Evolutionary conservation across 208 protist species (phyloP), one percentile per base, ranked within the genome.

Genomic region (Crithidia fasciculata): DNA sequence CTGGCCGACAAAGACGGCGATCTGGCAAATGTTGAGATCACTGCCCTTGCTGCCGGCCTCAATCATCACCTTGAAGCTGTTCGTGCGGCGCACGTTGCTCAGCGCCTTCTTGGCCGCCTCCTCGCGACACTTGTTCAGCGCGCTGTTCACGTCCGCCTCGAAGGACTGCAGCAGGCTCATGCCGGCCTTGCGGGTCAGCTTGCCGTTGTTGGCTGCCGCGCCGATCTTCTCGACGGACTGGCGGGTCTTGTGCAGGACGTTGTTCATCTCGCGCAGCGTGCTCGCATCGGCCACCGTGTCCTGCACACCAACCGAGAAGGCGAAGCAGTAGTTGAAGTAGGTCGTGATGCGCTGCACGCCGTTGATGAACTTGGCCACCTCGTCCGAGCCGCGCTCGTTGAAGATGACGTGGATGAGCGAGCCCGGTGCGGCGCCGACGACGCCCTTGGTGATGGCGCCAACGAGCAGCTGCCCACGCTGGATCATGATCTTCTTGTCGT

Each of bases 1-100:
- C 89, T 99, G 99, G 12, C 99, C 99, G 15, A 99, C 99, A 84
- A 98, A 99, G 3, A 98, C 99, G 58, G 99, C 97, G 78, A 99
- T 98, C 91, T 99, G 99, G 40, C 97, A 98, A 74, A 99, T 99
- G 85, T 99, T 99, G 56, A 99, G 92, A 66, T 95, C 84, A 7
- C 90, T 97, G 43, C 99, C 99, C 81, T 99, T 99, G 53, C 98
- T 99, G 54, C 99, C 99, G 0, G 98, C 95, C 39, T 91, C 86
- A 43, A 98, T 97, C 98, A 99, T 99, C 43, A 87, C 79, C 73
- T 98, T 98, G 70, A 99, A 90, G 78, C 92, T 97, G 85, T 99
- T 99, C 2, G 86, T 86, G 53, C 85, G 80, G n/a, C 77, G 76
- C 43, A 99, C 84, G 43, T 89, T 90, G 18, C 90, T 88, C 47